A percentile compares a stretch with the other conserved stretches of the same genome.
Conservation (phyloP, 768 basidiomycete species). For the Daedalea quercina region DNA sequence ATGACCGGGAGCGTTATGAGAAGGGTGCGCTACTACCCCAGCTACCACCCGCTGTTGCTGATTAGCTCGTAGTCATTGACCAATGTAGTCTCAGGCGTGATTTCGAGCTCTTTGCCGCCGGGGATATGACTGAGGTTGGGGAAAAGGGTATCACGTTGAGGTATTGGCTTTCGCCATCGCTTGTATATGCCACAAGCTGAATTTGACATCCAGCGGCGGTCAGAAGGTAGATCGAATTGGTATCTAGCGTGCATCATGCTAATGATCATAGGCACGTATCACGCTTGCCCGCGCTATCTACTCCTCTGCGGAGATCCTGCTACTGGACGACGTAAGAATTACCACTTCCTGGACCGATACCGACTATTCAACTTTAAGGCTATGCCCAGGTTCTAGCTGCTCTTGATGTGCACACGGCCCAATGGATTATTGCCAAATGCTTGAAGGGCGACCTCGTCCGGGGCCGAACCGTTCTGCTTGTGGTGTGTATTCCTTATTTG, state of each 20-base stretch:
- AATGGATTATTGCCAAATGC: slow-evolving; percentile 41
- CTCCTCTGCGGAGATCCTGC: slow-evolving; percentile 49
- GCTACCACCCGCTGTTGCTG: neutral
- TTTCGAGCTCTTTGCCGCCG: slow-evolving; percentile 27
- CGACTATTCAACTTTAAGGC: neutral
- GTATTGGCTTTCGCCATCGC: slow-evolving; percentile 9
- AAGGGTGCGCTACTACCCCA: slow-evolving; percentile 21
- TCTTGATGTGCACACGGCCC: slow-evolving; percentile 43
- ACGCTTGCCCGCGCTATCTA: slow-evolving; percentile 52
- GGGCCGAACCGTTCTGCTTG: slow-evolving; percentile 43
- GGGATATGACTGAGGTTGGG: slow-evolving; percentile 31
- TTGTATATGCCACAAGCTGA: neutral
- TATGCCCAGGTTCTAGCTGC: slow-evolving; percentile 32
- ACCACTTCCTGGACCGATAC: neutral
- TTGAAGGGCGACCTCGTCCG: slow-evolving; percentile 38
- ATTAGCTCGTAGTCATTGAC: slow-evolving; percentile 22
- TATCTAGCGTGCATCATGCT: no score
- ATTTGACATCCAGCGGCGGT: slow-evolving; percentile 30
- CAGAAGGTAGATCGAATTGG: slow-evolving; percentile 30
- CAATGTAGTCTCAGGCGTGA: slow-evolving; percentile 30
- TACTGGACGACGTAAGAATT: slow-evolving; percentile 59
- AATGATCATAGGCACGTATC: slow-evolving; percentile 25
- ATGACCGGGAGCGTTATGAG: slow-evolving; percentile 38
- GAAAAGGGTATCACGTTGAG: slow-evolving; percentile 36
- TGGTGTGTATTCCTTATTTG: slow-evolving; percentile 29